Conservation (phyloP, 129 eudicot species). For the Pseudognaphalium luteoalbum region DNA sequence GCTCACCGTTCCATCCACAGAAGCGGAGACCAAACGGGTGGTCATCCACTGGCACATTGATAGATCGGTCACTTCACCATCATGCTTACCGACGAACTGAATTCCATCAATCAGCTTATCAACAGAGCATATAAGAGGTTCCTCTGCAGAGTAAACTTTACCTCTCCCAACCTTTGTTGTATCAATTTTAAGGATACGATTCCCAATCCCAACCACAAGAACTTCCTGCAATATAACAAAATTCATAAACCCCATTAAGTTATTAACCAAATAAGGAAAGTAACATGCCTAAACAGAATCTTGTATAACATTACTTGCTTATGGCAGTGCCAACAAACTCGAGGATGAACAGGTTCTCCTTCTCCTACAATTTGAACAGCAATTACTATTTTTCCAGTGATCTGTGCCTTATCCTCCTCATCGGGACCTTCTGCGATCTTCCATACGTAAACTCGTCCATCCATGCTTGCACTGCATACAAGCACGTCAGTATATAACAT, state of each 20-base stretch:
- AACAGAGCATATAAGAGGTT: conserved; percentile 70
- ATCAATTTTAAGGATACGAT: conserved; percentile 68
- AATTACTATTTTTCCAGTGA: conserved; percentile 66
- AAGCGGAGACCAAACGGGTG: conserved; percentile 93
- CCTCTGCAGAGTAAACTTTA: conserved; percentile 73
- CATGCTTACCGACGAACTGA: conserved; percentile 92
- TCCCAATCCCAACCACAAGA: conserved; percentile 89
- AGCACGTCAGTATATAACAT: not conserved
- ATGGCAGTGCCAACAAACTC: conserved; percentile 99
- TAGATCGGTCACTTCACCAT: conserved; percentile 96
- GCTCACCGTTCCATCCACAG: conserved; percentile 95
- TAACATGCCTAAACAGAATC: not conserved
- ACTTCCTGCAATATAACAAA: conserved; percentile 58
- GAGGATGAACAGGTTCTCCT: conserved; percentile 83
- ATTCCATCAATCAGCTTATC: conserved; percentile 86
- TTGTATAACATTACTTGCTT: conserved; percentile 57
- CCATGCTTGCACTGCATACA: conserved; percentile 79
- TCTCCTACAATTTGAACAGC: conserved; percentile 82
- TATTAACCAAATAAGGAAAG: not conserved
- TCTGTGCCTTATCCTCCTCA: conserved; percentile 90
- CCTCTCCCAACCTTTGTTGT: conserved; percentile 94
- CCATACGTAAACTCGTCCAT: conserved; percentile 95
- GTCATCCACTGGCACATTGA: conserved; percentile 99
- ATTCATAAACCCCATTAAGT: not conserved
- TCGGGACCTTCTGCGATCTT: conserved; percentile 87